Evolutionary conservation across 495 filamentous ascomycete species (phyloP).

Genomic region (Durotheca rogersii): DNA sequence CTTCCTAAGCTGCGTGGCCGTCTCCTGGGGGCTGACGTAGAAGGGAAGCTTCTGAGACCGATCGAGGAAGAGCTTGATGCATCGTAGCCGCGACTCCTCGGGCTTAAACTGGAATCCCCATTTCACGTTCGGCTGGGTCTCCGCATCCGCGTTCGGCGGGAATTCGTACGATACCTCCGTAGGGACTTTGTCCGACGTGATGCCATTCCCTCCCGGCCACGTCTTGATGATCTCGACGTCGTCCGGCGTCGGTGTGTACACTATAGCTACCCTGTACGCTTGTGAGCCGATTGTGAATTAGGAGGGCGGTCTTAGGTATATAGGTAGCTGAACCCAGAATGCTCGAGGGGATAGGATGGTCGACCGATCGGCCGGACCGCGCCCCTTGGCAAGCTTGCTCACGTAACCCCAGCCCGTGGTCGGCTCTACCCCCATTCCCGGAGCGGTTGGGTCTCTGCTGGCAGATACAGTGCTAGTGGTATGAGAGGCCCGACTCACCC

Average conservation of each 20-base stretch:
- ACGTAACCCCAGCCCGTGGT: not conserved
- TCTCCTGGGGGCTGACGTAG: slow-evolving; percentile 73
- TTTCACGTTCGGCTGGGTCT: slow-evolving; percentile 49
- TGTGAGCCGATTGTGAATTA: slow-evolving; percentile 12
- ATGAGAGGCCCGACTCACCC: slow-evolving; percentile 48
- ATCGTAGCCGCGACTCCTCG: slow-evolving; percentile 70
- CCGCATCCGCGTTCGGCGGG: slow-evolving; percentile 39
- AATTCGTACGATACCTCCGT: slow-evolving; percentile 60
- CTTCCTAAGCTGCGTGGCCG: slow-evolving; percentile 68
- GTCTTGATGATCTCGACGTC: slow-evolving; percentile 80
- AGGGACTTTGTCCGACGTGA: slow-evolving; percentile 68
- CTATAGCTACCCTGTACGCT: slow-evolving; percentile 62
- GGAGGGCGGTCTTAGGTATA: not conserved
- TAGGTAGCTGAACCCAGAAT: not conserved
- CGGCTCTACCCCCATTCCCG: not conserved
- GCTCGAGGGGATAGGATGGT: not conserved
- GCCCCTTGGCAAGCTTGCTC: not conserved
- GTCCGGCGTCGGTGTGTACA: slow-evolving; percentile 72
- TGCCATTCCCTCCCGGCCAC: slow-evolving; percentile 75
- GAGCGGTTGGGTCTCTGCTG: not conserved
- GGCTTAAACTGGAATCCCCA: slow-evolving; percentile 81
- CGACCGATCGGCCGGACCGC: not conserved
- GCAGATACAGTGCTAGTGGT: not conserved
- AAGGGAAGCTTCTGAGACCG: slow-evolving; percentile 73
- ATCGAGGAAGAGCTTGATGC: slow-evolving; percentile 79